Percentiles rank a stretch among this genome's conserved stretches.
phyloP scores from a whole-genome alignment of 345 rosid species.

The Limnanthes douglasii region DNA sequence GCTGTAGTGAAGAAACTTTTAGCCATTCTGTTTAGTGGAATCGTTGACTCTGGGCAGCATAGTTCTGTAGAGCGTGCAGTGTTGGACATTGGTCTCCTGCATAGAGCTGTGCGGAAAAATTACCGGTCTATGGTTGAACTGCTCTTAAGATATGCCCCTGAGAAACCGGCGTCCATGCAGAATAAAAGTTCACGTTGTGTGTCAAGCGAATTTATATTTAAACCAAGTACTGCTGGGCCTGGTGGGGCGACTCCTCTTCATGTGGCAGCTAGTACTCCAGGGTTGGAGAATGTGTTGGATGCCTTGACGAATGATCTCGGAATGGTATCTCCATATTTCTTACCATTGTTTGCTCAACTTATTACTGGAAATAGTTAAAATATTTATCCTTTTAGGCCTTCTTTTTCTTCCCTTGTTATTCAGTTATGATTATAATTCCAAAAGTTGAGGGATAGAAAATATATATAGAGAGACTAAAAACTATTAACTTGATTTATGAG shows the following conservation, averaged over 20 bases:
- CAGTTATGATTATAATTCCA: no score
- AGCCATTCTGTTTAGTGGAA: slow-evolving; percentile 48
- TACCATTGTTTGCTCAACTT: no score
- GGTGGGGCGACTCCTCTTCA: slow-evolving; percentile 97
- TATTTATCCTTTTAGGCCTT: no score
- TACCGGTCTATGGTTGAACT: slow-evolving; percentile 60
- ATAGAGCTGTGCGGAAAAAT: slow-evolving; percentile 90
- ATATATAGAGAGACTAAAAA: no score
- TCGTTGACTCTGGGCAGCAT: slow-evolving; percentile 44
- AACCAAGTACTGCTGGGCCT: slow-evolving; percentile 76
- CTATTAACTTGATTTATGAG: no score
- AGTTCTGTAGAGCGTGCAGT: slow-evolving; percentile 33
- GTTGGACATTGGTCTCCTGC: slow-evolving; percentile 76
- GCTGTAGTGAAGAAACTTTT: slow-evolving; percentile 81
- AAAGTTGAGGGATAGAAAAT: no score
- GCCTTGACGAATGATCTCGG: slow-evolving; percentile 78
- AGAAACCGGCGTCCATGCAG: slow-evolving; percentile 9
- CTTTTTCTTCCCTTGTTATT: no score
- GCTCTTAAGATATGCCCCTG: slow-evolving; percentile 58
- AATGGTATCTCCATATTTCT: no score
- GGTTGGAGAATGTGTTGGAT: slow-evolving; percentile 76
- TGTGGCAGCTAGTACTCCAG: slow-evolving; percentile 97
- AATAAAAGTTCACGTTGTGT: slow-evolving; percentile 18
- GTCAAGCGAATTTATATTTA: no score
- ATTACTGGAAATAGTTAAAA: no score